Evolutionary conservation across 257 asterid species (phyloP).

Genomic region (Scutellaria baicalensis): DNA sequence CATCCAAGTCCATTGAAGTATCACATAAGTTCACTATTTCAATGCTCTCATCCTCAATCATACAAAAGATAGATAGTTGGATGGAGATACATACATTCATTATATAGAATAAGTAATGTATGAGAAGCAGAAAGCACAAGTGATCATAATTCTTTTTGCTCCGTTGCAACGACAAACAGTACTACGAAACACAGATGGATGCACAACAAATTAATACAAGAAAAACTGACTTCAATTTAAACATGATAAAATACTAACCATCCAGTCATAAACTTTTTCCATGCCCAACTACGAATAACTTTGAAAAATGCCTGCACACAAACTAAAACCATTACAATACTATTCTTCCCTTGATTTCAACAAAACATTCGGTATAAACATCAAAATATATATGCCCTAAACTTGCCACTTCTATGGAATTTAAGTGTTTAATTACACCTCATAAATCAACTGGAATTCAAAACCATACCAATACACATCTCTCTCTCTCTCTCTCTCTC

Average conservation of each 20-base stretch:
- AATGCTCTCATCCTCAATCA: too few relatives aligned
- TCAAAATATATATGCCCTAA: not conserved
- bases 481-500: not conserved
- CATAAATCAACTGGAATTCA: not conserved
- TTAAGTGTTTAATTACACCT: not conserved
- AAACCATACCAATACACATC: not conserved
- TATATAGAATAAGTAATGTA: too few relatives aligned
- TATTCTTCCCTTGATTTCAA: not conserved
- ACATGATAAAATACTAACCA: slow-evolving; percentile 33
- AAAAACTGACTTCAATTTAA: not conserved
- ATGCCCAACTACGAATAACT: slow-evolving; percentile 75
- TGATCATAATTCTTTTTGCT: too few relatives aligned
- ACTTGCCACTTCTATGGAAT: not conserved
- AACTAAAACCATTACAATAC: not conserved
- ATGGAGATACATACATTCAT: too few relatives aligned
- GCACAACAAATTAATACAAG: too few relatives aligned
- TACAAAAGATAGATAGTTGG: too few relatives aligned
- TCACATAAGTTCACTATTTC: too few relatives aligned
- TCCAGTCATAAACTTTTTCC: slow-evolving; percentile 74
- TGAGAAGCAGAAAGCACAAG: too few relatives aligned
- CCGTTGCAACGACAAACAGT: too few relatives aligned
- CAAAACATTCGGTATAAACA: too few relatives aligned
- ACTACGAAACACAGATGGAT: too few relatives aligned
- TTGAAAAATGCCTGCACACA: slow-evolving; percentile 59
- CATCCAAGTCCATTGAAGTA: too few relatives aligned